phyloP scores from a whole-genome alignment of 2,329 filamentous ascomycete species.

The Cercospora nicotianae region DNA sequence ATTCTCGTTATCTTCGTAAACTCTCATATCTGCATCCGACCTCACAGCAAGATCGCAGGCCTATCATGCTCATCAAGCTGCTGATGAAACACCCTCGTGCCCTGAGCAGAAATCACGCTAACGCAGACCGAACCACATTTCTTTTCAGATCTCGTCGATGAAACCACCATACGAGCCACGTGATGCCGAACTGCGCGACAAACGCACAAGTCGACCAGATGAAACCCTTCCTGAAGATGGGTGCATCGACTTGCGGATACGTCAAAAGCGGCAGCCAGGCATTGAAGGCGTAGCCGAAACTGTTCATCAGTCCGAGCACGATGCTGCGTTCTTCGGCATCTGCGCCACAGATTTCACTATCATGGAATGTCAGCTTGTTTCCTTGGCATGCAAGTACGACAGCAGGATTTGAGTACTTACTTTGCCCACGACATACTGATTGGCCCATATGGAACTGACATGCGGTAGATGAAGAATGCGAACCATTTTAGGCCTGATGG shows the following conservation, averaged over 20 bases:
- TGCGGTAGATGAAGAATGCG: conserved; percentile 37
- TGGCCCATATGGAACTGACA: conserved; percentile 37
- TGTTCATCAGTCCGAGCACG: conserved; percentile 66
- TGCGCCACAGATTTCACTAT: conserved; percentile 52
- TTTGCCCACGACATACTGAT: conserved; percentile 49
- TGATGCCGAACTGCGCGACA: conserved; percentile 28
- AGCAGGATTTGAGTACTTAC: conserved; percentile 13
- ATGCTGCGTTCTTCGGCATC: conserved; percentile 67
- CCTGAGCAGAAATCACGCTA: too few relatives aligned
- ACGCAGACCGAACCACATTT: conserved; percentile 16
- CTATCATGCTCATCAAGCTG: too few relatives aligned
- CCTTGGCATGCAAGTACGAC: not conserved
- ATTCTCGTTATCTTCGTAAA: too few relatives aligned
- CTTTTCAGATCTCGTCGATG: conserved; percentile 25
- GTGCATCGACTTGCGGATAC: conserved; percentile 27
- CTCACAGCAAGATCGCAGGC: too few relatives aligned
- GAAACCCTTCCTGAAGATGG: conserved; percentile 30
- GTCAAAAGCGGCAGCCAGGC: conserved; percentile 63
- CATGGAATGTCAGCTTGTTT: conserved; percentile 8
- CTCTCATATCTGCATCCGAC: too few relatives aligned
- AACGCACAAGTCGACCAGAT: conserved; percentile 28
- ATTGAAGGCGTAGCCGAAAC: conserved; percentile 68
- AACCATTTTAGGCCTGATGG: conserved; percentile 38
- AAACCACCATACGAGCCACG: conserved; percentile 28
- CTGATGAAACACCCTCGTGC: too few relatives aligned